Conservation (phyloP, 345 rosid genomes). For the Brassica nigra region DNA sequence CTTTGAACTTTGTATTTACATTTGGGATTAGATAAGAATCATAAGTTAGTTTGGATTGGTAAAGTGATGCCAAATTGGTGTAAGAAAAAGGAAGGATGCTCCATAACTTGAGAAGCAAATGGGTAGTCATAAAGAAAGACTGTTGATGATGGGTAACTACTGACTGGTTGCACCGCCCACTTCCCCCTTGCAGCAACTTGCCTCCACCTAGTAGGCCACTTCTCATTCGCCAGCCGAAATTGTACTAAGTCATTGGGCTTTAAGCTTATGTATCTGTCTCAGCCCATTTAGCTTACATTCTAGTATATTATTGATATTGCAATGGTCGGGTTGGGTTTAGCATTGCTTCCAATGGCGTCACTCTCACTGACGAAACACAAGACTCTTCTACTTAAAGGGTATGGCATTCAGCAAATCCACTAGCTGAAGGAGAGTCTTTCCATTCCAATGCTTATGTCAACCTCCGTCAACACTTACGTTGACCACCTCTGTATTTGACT, state of each 20-base stretch:
- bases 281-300: neutral
- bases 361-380: no score
- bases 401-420: no score
- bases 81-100: conserved; percentile 8
- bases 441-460: no score
- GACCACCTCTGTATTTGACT: no score
- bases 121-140: conserved; percentile 12
- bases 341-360: no score
- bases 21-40: neutral
- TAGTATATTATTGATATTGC: neutral
- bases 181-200: conserved; percentile 28
- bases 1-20: no score
- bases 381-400: no score
- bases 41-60: neutral
- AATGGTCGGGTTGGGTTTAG: neutral
- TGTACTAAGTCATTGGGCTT: conserved; percentile 5
- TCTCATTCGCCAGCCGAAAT: neutral
- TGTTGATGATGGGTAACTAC: conserved; percentile 15
- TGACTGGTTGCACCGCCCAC: conserved; percentile 39
- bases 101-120: conserved; percentile 37
- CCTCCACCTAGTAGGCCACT: conserved; percentile 29
- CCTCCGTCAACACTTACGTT: no score
- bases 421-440: no score
- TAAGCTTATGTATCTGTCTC: neutral
- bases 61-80: conserved; percentile 21